phyloP scores from a whole-genome alignment of 352 stramenopile genomes.

The Pythium sukuiense region DNA sequence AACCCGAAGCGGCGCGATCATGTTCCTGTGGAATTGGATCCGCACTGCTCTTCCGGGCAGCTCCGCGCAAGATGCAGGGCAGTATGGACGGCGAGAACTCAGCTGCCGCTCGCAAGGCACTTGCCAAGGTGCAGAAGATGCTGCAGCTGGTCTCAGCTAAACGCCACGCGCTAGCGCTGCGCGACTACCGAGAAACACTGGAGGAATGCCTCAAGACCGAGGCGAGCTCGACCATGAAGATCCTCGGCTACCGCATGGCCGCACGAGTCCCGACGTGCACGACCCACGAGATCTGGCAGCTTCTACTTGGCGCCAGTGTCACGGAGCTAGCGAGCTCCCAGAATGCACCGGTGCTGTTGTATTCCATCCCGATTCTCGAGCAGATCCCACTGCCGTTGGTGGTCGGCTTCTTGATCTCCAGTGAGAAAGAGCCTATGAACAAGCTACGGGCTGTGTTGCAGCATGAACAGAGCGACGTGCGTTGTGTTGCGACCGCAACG shows the following conservation, averaged over 20 bases:
- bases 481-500: constrained; percentile 57
- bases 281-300: constrained; percentile 60
- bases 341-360: constrained; percentile 49
- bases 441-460: constrained; percentile 64
- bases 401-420: constrained; percentile 58
- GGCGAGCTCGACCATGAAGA: constrained; percentile 53
- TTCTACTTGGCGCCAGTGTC: constrained; percentile 60
- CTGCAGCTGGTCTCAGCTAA: constrained; percentile 51
- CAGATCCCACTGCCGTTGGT: constrained; percentile 59
- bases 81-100: constrained; percentile 42
- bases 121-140: constrained; percentile 64
- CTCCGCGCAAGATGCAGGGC: constrained; percentile 39
- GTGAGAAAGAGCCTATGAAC: constrained; percentile 78
- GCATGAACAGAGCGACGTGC: constrained; percentile 68
- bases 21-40: not conserved
- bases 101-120: constrained; percentile 43
- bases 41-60: not conserved
- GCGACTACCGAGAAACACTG: constrained; percentile 60
- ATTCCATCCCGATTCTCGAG: constrained; percentile 55
- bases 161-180: constrained; percentile 54
- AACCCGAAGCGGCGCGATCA: constrained; percentile 9
- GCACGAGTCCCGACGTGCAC: constrained; percentile 49
- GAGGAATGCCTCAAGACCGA: constrained; percentile 77
- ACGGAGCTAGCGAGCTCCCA: constrained; percentile 71
- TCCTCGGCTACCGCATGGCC: constrained; percentile 72